Evolutionary conservation across 306 rosid species (phyloP).

Genomic region (Casuarina cunninghamiana): DNA sequence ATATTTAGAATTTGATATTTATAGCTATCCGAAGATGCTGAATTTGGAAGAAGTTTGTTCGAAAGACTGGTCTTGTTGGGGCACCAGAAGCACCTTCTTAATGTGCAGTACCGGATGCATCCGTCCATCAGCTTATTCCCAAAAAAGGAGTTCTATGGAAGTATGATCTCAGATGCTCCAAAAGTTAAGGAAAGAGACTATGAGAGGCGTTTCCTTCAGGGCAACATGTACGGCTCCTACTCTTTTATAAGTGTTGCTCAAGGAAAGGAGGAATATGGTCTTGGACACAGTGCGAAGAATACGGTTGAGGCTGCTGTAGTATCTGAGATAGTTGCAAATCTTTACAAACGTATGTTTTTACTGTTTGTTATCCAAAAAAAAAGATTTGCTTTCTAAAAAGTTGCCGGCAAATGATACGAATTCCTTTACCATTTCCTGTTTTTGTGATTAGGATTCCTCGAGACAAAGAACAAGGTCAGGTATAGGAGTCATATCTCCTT

Average conservation of each 20-base stretch:
- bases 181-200: constrained; percentile 23
- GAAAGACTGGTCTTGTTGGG: constrained; percentile 41
- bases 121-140: constrained; percentile 49
- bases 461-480: constrained; percentile 47
- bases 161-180: constrained; percentile 28
- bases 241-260: constrained; percentile 37
- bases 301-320: constrained; percentile 48
- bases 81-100: constrained; percentile 31
- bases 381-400: not conserved
- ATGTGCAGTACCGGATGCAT: constrained; percentile 51
- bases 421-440: not conserved
- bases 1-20: not conserved
- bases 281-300: constrained; percentile 36
- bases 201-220: constrained; percentile 21
- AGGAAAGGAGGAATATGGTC: constrained; percentile 40
- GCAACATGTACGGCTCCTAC: constrained; percentile 33
- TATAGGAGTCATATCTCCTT: constrained; percentile 68
- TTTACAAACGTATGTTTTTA: constrained; percentile 39
- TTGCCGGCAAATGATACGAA: too few species aligned
- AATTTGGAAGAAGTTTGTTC: constrained; percentile 51
- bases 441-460: constrained; percentile 26
- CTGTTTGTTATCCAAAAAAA: not conserved
- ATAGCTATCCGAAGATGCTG: constrained; percentile 36
- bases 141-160: constrained; percentile 33
- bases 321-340: constrained; percentile 43